These are phyloP conservation scores for Oxytropis ochrocephala DNA, from an alignment of 306 rosid species.

Conservation along the genomic window DNA sequence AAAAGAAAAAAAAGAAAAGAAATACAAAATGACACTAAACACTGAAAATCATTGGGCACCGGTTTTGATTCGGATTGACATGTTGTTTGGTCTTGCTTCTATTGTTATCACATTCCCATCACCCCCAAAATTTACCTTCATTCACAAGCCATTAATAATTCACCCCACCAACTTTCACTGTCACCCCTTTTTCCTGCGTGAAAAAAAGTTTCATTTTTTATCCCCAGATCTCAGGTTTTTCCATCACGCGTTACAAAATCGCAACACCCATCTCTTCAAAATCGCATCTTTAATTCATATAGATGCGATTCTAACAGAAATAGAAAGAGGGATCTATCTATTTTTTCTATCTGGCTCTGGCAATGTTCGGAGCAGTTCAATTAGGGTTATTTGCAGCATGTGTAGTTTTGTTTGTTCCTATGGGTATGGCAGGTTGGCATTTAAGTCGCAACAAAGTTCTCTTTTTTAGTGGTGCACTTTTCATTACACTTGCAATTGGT, in stretches of 20 bases:
- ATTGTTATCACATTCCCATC: slow-evolving; percentile 36
- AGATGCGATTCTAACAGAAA: slow-evolving; percentile 18
- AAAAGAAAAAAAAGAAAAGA: background rate
- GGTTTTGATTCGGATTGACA: background rate
- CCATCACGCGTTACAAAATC: background rate
- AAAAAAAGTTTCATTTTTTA: slow-evolving; percentile 14
- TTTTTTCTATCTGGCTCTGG: background rate
- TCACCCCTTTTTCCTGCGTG: background rate
- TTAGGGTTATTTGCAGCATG: slow-evolving; percentile 80
- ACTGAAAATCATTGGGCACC: slow-evolving; percentile 11
- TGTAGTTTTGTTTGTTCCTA: slow-evolving; percentile 82
- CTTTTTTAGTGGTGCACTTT: slow-evolving; percentile 87
- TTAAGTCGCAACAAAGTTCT: slow-evolving; percentile 91
- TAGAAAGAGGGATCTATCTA: background rate
- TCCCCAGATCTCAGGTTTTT: slow-evolving; percentile 25
- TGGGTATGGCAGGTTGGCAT: slow-evolving; percentile 98
- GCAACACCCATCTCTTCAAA: background rate
- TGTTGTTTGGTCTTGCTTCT: background rate
- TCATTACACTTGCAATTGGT: slow-evolving; percentile 87
- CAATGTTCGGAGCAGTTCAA: slow-evolving; percentile 72
- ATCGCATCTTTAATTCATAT: background rate
- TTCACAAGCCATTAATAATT: slow-evolving; percentile 32
- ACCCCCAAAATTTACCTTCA: slow-evolving; percentile 11
- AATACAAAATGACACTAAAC: background rate
- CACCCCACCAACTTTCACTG: slow-evolving; percentile 40